Base-by-base conservation (phyloP, 2,329 filamentous ascomycete genomes). In the Talaromyces sp. region DNA sequence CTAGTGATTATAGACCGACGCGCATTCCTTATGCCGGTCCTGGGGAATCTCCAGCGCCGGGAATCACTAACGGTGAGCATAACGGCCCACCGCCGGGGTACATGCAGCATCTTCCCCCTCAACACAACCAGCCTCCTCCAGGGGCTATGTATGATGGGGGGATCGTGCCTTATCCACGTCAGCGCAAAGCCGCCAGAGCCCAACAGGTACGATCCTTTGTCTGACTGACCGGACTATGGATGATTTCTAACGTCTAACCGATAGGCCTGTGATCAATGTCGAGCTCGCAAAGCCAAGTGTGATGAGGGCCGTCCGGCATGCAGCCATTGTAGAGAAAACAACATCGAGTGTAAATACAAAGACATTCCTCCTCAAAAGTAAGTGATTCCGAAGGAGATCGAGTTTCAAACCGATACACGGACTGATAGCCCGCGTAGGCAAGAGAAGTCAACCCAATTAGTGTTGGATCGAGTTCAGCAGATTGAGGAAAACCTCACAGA, bases 361-460 rank as follows among this genome's bases (percentile, higher is more conserved):
- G 93, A 97, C 71, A 89, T 95, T 5, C 90, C 92, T 23, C 92
- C 92, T 16, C 95, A 96, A 72, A 93, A 96, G 91, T 96, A 82
- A 74, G 89, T 72, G 40, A 14, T 18, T 37, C 9, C 18, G 25
- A 18, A 42, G 1, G 28, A 37, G 12, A 21, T 14, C 1, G 12
- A 31, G 18, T 23, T 25, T 7, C 60, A 31, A n/a, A 18, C n/a
- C 21, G 3, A n/a, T 5, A 21, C 23, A 6, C 18, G 8, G 40
- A 21, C 46, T 48, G 4, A 50, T 28, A 42, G 11, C 28, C 16
- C n/a, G 14, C n/a, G 12, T 58, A 77, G 76, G 64, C 76, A 79
- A 65, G 76, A 79, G 63, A 77, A 77, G 64, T 70, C 73, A 3
- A 76, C 75, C 1, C 76, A 78, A 61, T 62, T 73, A 18, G 37